Evolutionary conservation across 768 basidiomycete genomes (phyloP), one percentile per base, ranked within the genome.

Genomic region (Boletus coccyginus): DNA sequence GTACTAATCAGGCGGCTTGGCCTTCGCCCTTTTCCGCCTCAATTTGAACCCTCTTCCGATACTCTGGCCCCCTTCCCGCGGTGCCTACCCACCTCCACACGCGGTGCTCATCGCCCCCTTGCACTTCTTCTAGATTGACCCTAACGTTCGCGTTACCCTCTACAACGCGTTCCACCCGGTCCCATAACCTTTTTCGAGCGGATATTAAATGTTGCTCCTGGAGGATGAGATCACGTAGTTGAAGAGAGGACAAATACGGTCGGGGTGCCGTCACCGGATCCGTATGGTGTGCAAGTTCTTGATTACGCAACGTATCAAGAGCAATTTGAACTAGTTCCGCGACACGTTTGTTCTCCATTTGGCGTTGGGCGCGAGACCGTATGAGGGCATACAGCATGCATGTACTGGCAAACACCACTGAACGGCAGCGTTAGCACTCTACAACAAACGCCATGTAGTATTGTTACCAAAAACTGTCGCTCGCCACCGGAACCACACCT

Each of bases 61-160:
- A 58, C 48, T 70, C 68, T 59, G 67, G 66, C 39, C 66, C 72
- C 61, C 66, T 65, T 52, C 74, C 66, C 33, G 67, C 55, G 53
- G 73, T 73, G n/a, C 93, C 93, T 32, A 92, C 83, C 94, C 94
- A 96, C 55, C 88, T 76, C 94, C 94, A 96, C 53, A 93, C 93
- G 61, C 91, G 83, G 73, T 86, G 79, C 74, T 93, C 92, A 71
- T 95, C 92, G 12, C 94, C 93, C 61, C 88, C 88, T 57, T 78
- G 79, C 46, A 90, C 81, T 70, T 96, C 94, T 71, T 90, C 90
- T 50, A 92, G 75, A 68, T 88, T 90, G 32, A 84, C 86, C 58
- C 91, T 82, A 42, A 97, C 90, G 71, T 97, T 97, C 32, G 91
- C 83, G 74, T 97, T 97, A 52, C 86, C 83, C 73, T 95, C 94